phyloP scores from a whole-genome alignment of 2,329 filamentous ascomycete species.

The Apiospora arundinis region DNA sequence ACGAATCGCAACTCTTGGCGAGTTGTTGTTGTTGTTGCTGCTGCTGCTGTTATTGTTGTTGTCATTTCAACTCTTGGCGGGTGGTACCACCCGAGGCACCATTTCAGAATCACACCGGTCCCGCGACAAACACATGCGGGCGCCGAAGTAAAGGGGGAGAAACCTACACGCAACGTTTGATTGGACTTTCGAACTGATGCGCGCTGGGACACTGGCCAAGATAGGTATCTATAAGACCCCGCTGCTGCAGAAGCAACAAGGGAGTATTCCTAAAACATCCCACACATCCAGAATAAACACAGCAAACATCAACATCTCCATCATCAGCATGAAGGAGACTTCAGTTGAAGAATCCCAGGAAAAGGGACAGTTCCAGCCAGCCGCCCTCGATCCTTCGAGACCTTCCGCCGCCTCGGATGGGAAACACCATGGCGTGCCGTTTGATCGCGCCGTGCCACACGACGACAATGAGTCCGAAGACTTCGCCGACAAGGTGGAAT shows the following conservation, averaged over 20 bases:
- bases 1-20: neutral
- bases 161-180: neutral
- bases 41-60: too few species aligned
- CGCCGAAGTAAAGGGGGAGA: neutral
- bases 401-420: neutral
- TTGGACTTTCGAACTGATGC: neutral
- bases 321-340: neutral
- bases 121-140: neutral
- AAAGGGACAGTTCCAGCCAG: neutral
- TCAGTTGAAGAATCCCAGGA: neutral
- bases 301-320: neutral
- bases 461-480: neutral
- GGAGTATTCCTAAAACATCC: neutral
- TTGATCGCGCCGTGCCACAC: neutral
- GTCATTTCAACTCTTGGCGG: neutral
- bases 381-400: neutral
- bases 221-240: constrained; percentile 7
- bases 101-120: neutral
- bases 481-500: constrained; percentile 31
- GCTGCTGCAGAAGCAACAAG: neutral
- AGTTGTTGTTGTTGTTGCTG: too few species aligned
- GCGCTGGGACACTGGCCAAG: neutral
- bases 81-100: neutral
- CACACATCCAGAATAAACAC: neutral
- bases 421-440: neutral